These are phyloP conservation scores for Scheffersomyces insectosa DNA, from an alignment of 1,139 yeast species.

Conservation along the genomic window DNA sequence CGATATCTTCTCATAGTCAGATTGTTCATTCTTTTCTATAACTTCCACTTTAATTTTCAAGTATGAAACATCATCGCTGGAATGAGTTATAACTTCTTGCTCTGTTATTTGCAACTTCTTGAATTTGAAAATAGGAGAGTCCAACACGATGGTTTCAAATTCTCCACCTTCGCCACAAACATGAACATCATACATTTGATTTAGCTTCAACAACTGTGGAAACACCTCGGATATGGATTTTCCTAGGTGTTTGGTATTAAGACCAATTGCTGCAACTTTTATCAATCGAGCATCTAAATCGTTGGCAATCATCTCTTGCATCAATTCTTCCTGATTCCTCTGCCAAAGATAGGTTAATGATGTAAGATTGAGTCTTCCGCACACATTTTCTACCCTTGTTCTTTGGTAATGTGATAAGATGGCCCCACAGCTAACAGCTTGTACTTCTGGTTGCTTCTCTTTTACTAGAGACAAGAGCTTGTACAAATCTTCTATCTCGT, in stretches of 20 bases:
- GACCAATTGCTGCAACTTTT: constrained; percentile 92
- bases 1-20: constrained; percentile 17
- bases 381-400: constrained; percentile 89
- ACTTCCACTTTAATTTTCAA: constrained; percentile 48
- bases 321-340: constrained; percentile 71
- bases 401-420: constrained; percentile 91
- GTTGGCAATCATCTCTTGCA: constrained; percentile 77
- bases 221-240: constrained; percentile 61
- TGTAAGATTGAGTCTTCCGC: constrained; percentile 66
- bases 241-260: constrained; percentile 66
- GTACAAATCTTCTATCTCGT: constrained; percentile 84
- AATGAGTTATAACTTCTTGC: constrained; percentile 44
- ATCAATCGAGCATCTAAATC: constrained; percentile 81
- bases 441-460: constrained; percentile 63
- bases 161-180: constrained; percentile 99
- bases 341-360: constrained; percentile 88
- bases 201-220: constrained; percentile 59
- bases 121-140: constrained; percentile 73
- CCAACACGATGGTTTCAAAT: constrained; percentile 88
- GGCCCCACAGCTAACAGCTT: constrained; percentile 94
- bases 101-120: constrained; percentile 51
- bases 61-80: constrained; percentile 66
- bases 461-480: constrained; percentile 49
- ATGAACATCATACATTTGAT: constrained; percentile 74
- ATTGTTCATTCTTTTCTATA: constrained; percentile 33